Conservation (phyloP, 116 monocot genomes). For the Phalaenopsis hybrid region DNA sequence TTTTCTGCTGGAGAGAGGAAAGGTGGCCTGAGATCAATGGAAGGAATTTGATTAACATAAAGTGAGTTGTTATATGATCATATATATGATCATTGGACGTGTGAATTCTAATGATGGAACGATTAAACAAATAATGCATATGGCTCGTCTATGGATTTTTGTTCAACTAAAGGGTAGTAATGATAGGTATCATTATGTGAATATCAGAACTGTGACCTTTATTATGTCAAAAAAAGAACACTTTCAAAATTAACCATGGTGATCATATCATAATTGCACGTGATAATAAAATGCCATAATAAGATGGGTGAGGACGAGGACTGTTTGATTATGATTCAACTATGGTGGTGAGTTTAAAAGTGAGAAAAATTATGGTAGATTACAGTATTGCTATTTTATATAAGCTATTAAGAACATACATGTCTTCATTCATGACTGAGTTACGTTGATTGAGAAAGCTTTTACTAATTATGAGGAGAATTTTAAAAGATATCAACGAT, state of each 20-base stretch:
- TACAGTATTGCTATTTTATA: background rate
- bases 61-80: background rate
- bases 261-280: background rate
- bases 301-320: background rate
- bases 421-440: no score
- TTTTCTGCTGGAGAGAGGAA: background rate
- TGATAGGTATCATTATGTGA: background rate
- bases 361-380: background rate
- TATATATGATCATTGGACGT: background rate
- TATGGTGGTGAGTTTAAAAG: background rate
- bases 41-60: background rate
- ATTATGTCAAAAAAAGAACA: background rate
- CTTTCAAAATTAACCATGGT: background rate
- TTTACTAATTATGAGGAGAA: background rate
- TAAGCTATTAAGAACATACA: background rate
- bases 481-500: background rate
- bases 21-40: background rate
- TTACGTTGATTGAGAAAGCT: no score
- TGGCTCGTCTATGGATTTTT: background rate
- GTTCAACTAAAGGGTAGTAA: background rate
- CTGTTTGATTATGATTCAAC: background rate
- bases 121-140: background rate
- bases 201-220: background rate
- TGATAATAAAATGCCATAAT: background rate
- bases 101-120: background rate